Evolutionary conservation across 2,329 filamentous ascomycete genomes (phyloP).

Genomic region (Colletotrichum phormii): DNA sequence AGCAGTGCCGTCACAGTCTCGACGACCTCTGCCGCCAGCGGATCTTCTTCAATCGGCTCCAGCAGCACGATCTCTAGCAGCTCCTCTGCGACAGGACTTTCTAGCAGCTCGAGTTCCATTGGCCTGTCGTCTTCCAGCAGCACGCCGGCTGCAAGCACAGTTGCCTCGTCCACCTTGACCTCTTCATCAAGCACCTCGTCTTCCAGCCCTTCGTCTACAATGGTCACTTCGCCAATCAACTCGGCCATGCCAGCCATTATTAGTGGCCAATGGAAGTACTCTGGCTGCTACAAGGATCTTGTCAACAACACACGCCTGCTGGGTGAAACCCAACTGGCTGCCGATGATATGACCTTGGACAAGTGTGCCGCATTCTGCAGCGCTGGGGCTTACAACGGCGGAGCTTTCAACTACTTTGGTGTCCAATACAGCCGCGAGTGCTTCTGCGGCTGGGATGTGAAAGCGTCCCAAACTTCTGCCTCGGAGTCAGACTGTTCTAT

Average conservation of each 20-base stretch:
- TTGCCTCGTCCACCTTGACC: conserved; percentile 14
- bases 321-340: conserved; percentile 23
- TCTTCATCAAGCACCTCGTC: conserved; percentile 21
- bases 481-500: conserved; percentile 39
- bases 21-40: neutral
- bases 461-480: conserved; percentile 28
- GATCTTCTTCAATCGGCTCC: neutral
- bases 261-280: conserved; percentile 38
- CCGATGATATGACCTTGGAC: conserved; percentile 40
- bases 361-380: conserved; percentile 42
- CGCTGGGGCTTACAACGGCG: conserved; percentile 31
- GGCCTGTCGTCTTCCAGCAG: conserved; percentile 17
- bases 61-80: neutral
- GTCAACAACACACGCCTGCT: conserved; percentile 37
- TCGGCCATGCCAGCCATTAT: conserved; percentile 32
- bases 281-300: conserved; percentile 42
- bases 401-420: conserved; percentile 42
- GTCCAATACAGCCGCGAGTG: conserved; percentile 41
- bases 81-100: neutral
- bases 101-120: neutral
- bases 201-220: conserved; percentile 21
- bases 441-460: conserved; percentile 39
- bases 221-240: conserved; percentile 34
- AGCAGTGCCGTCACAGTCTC: conserved; percentile 18
- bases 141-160: conserved; percentile 31